Conservation (phyloP, 257 asterid genomes). For the Plantago ovata region DNA sequence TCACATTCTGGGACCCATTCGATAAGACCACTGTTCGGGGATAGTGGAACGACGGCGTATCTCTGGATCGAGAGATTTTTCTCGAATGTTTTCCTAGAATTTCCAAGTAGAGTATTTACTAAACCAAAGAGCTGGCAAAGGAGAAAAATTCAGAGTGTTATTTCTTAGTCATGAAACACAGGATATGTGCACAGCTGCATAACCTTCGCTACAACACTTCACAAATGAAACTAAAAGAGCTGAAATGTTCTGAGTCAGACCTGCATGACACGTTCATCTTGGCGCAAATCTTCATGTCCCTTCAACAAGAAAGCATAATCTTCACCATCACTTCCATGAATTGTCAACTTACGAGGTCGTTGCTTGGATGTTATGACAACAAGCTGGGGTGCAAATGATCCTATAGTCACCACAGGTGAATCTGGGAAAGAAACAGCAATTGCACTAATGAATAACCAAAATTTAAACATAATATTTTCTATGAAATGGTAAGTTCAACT, state of each 20-base stretch:
- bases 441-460: slow-evolving; percentile 6
- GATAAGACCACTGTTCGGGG: slow-evolving; percentile 96
- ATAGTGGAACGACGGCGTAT: slow-evolving; percentile 90
- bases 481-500: slow-evolving; percentile 5
- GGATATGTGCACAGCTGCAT: slow-evolving; percentile 8
- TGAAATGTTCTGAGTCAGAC: slow-evolving; percentile 27
- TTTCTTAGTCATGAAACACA: slow-evolving; percentile 10
- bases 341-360: slow-evolving; percentile 96
- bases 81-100: slow-evolving; percentile 90
- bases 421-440: slow-evolving; percentile 40
- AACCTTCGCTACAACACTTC: slow-evolving; percentile 8
- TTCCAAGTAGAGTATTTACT: slow-evolving; percentile 84
- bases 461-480: slow-evolving; percentile 2
- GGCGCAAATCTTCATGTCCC: slow-evolving; percentile 99
- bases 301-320: slow-evolving; percentile 93
- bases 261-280: slow-evolving; percentile 99
- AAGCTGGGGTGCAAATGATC: slow-evolving; percentile 94
- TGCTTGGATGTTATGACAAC: slow-evolving; percentile 97
- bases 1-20: slow-evolving; percentile 99
- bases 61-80: slow-evolving; percentile 94
- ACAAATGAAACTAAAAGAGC: neutral
- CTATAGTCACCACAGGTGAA: slow-evolving; percentile 84
- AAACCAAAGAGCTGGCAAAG: slow-evolving; percentile 83
- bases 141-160: slow-evolving; percentile 23
- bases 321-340: slow-evolving; percentile 94